A percentile compares a stretch with the other conserved stretches of the same genome.
phyloP scores from a whole-genome alignment of 2,329 filamentous ascomycete genomes.

The Xylaria sp. region DNA sequence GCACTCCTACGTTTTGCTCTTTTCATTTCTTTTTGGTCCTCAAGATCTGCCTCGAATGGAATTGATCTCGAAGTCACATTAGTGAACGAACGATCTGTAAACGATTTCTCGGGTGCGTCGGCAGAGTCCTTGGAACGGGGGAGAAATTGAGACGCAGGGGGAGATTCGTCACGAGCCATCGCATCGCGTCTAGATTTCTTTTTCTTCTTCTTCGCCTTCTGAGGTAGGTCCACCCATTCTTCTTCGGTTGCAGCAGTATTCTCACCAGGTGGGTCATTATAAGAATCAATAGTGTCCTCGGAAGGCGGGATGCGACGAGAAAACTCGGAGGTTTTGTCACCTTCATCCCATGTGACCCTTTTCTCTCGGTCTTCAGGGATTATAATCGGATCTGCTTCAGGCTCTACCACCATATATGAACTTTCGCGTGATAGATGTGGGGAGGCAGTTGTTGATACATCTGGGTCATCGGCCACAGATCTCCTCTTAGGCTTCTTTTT shows the following conservation, averaged over 20 bases:
- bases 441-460: conserved; percentile 16
- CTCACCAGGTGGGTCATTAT: conserved; percentile 39
- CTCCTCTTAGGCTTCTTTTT: conserved; percentile 47
- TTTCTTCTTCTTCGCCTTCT: conserved; percentile 45
- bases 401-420: conserved; percentile 36
- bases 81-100: conserved; percentile 40
- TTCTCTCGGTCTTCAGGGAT: conserved; percentile 7
- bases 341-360: conserved; percentile 38
- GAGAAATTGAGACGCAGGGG: conserved; percentile 40
- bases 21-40: conserved; percentile 40
- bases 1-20: conserved; percentile 48
- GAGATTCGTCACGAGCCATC: conserved; percentile 33
- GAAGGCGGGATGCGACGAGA: conserved; percentile 42
- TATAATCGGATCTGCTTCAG: conserved; percentile 23
- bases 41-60: conserved; percentile 25
- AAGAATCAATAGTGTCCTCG: conserved; percentile 42
- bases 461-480: conserved; percentile 30
- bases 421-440: conserved; percentile 31
- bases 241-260: conserved; percentile 39
- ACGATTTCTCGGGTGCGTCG: conserved; percentile 38
- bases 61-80: conserved; percentile 31
- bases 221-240: conserved; percentile 44
- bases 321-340: conserved; percentile 36
- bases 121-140: conserved; percentile 47
- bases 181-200: conserved; percentile 44